Conservation (phyloP, 2,329 filamentous ascomycete genomes). For the Neobulgaria alba region DNA sequence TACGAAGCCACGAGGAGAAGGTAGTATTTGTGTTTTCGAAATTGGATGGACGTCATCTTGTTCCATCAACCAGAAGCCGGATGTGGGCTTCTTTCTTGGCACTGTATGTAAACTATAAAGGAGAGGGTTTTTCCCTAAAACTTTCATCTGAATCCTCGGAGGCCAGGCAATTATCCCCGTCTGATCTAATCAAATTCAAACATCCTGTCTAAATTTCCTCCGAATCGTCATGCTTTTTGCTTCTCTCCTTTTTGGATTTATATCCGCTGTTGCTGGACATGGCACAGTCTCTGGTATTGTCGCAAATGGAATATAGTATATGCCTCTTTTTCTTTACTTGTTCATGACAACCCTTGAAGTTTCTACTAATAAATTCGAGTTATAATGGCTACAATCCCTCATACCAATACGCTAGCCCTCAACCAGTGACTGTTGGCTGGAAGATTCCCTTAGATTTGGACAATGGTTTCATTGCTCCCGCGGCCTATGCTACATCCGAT, state of each 20-base stretch:
- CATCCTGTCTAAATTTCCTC: no score
- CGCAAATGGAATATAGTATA: conserved; percentile 25
- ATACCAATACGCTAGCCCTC: conserved; percentile 27
- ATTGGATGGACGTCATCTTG: not conserved
- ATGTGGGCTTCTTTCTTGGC: conserved; percentile 6
- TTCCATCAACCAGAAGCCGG: conserved; percentile 7
- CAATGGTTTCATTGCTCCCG: conserved; percentile 43
- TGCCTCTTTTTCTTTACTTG: not conserved
- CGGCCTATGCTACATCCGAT: conserved; percentile 38
- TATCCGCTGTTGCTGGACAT: conserved; percentile 20
- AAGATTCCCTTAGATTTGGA: conserved; percentile 37
- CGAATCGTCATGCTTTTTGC: conserved; percentile 17
- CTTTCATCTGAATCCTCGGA: not conserved
- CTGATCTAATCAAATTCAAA: conserved; percentile 1
- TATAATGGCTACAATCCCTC: conserved; percentile 30
- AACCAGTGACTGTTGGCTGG: conserved; percentile 45
- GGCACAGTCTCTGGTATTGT: conserved; percentile 23
- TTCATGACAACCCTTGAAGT: no score
- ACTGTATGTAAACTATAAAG: conserved; percentile 13
- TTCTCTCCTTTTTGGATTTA: conserved; percentile 12
- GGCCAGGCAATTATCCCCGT: not conserved
- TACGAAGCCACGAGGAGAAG: no score
- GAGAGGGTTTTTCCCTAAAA: not conserved
- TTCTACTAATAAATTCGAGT: conserved; percentile 11
- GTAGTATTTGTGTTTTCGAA: no score